Conservation (phyloP, 2,329 filamentous ascomycete species). For the Penicillium decumbens region DNA sequence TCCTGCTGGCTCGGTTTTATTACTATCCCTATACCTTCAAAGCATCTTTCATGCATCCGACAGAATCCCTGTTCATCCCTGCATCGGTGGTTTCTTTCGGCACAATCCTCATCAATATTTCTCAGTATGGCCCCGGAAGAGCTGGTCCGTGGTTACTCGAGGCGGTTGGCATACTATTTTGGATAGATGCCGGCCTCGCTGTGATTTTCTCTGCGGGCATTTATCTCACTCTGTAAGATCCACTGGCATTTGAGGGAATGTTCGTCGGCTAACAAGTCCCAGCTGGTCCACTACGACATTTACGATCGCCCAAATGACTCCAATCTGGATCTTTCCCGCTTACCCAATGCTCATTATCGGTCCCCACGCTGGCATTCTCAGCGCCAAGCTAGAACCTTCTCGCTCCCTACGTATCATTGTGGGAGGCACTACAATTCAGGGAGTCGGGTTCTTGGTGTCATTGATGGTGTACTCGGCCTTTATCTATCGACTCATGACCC, state of each 20-base stretch:
- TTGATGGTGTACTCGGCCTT: slow-evolving; percentile 82
- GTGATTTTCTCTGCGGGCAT: slow-evolving; percentile 64
- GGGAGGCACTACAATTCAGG: slow-evolving; percentile 58
- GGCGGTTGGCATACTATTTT: slow-evolving; percentile 65
- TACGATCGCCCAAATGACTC: slow-evolving; percentile 79
- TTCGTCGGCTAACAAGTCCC: slow-evolving; percentile 12
- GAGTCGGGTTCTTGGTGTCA: slow-evolving; percentile 60
- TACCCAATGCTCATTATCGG: slow-evolving; percentile 75
- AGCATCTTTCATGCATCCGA: slow-evolving; percentile 68
- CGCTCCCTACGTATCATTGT: slow-evolving; percentile 54
- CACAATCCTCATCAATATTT: slow-evolving; percentile 72
- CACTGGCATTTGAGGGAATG: neutral
- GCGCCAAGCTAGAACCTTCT: slow-evolving; percentile 43
- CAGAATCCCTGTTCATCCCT: slow-evolving; percentile 73
- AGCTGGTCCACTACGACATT: slow-evolving; percentile 63
- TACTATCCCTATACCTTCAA: slow-evolving; percentile 66
- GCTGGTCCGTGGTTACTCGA: slow-evolving; percentile 58
- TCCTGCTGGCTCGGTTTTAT: slow-evolving; percentile 65
- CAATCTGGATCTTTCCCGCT: slow-evolving; percentile 81
- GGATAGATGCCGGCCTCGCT: slow-evolving; percentile 67
- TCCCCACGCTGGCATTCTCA: slow-evolving; percentile 62
- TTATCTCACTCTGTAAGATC: slow-evolving; percentile 65
- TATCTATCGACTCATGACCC: slow-evolving; percentile 81
- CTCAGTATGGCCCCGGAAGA: slow-evolving; percentile 66
- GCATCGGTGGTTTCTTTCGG: slow-evolving; percentile 64